These are phyloP conservation scores for Rhododendron mucronatum DNA, from an alignment of 148 eudicot genomes.

Conservation along the genomic window DNA sequence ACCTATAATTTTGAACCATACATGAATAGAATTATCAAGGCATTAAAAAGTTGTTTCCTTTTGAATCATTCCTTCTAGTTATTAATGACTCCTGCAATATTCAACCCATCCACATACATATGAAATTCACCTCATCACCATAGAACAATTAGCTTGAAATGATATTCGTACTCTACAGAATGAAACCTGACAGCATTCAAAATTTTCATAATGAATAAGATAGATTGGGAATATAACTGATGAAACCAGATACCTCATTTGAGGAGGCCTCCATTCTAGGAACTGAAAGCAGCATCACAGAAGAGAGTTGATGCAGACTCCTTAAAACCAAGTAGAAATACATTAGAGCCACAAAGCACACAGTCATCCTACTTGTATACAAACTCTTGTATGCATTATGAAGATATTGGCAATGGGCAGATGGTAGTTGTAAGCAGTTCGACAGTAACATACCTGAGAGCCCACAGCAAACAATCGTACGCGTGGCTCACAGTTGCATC, in stretches of 20 bases:
- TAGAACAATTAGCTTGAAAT: neutral
- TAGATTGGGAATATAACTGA: neutral
- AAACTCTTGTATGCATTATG: neutral
- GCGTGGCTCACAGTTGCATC: conserved; percentile 66
- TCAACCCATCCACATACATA: neutral
- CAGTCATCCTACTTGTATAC: neutral
- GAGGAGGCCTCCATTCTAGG: conserved; percentile 25
- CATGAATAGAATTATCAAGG: neutral
- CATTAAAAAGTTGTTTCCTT: neutral
- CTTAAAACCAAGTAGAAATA: conserved; percentile 30
- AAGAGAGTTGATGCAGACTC: conserved; percentile 71
- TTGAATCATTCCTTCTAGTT: neutral
- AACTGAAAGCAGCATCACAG: conserved; percentile 38
- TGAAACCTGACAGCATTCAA: neutral
- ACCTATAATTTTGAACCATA: neutral
- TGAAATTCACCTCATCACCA: neutral
- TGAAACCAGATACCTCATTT: conserved; percentile 44
- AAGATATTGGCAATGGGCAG: neutral
- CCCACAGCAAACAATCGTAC: conserved; percentile 86
- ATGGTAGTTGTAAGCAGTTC: neutral
- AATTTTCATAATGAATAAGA: neutral
- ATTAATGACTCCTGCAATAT: neutral
- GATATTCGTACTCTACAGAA: neutral
- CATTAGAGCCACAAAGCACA: conserved; percentile 14
- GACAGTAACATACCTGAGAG: conserved; percentile 56